phyloP scores from a whole-genome alignment of 2,329 filamentous ascomycete species.

The Helotiales sp. region DNA sequence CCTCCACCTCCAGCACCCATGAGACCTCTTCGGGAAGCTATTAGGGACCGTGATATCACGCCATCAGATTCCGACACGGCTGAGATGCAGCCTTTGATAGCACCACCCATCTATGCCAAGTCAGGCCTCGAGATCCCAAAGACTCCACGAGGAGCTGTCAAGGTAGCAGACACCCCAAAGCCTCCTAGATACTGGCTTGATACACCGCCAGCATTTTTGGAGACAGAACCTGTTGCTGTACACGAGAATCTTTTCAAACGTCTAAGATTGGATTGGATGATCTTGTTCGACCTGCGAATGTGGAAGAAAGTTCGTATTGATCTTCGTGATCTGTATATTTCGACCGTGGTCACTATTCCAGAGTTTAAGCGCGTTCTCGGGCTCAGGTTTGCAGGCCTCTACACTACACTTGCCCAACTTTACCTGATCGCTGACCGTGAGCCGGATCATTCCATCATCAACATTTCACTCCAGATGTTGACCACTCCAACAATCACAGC shows the following conservation, averaged over 20 bases:
- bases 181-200: constrained; percentile 85
- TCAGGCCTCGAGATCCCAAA: constrained; percentile 74
- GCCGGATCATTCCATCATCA: constrained; percentile 98
- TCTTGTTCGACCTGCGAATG: constrained; percentile 90
- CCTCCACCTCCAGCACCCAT: constrained; percentile 46
- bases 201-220: constrained; percentile 69
- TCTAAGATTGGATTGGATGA: constrained; percentile 89
- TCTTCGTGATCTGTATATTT: constrained; percentile 90
- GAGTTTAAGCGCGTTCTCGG: constrained; percentile 95
- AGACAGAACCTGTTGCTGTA: constrained; percentile 60
- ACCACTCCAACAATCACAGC: constrained; percentile 96
- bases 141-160: constrained; percentile 64
- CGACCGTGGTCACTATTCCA: constrained; percentile 91
- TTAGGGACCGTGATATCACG: constrained; percentile 61
- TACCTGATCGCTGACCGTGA: constrained; percentile 96
- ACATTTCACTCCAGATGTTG: constrained; percentile 92
- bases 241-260: constrained; percentile 89
- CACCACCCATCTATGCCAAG: constrained; percentile 61
- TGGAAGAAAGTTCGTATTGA: constrained; percentile 96
- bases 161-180: constrained; percentile 50
- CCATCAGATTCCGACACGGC: constrained; percentile 73
- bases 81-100: constrained; percentile 58
- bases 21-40: constrained; percentile 46
- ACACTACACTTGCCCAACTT: constrained; percentile 88
- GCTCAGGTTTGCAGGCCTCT: constrained; percentile 89